Evolutionary conservation across 768 basidiomycete species (phyloP).

Genomic region (Phylloporus arenicola): DNA sequence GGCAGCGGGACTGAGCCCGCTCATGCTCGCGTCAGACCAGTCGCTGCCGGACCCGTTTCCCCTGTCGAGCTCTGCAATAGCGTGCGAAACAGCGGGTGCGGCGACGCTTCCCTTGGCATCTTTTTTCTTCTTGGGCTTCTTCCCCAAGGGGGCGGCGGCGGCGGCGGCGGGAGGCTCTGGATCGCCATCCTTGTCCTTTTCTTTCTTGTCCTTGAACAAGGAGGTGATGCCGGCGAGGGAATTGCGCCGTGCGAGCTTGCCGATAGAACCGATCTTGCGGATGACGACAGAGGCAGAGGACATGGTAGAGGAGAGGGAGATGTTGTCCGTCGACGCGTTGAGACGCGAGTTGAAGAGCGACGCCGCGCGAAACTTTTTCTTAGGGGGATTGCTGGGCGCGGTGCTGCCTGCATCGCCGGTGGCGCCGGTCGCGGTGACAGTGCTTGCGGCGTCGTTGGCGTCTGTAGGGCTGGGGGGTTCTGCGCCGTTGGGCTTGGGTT

Average conservation of each 20-base stretch:
- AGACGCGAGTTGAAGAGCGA: constrained; percentile 83
- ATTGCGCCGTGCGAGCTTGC: constrained; percentile 83
- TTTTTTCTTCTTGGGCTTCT: constrained; percentile 49
- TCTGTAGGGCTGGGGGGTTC: constrained; percentile 26
- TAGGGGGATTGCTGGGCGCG: constrained; percentile 33
- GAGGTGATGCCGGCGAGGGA: constrained; percentile 88
- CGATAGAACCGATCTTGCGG: constrained; percentile 88
- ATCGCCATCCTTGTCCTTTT: constrained; percentile 30
- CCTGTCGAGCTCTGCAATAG: constrained; percentile 80
- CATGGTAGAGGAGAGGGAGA: constrained; percentile 91
- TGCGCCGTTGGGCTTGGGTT: constrained; percentile 28
- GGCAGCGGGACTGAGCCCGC: constrained; percentile 84
- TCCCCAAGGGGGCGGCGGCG: constrained; percentile 30
- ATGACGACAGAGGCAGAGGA: constrained; percentile 95
- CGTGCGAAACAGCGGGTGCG: constrained; percentile 71
- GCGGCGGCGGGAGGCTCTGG: no score
- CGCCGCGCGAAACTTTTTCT: constrained; percentile 69
- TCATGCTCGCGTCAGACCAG: constrained; percentile 56
- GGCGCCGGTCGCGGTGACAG: constrained; percentile 34
- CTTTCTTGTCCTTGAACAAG: constrained; percentile 80
- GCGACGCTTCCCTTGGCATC: constrained; percentile 60
- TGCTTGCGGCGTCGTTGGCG: constrained; percentile 24
- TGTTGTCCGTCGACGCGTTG: constrained; percentile 90
- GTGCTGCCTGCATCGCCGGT: constrained; percentile 10
- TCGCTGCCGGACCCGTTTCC: constrained; percentile 38